phyloP scores from a whole-genome alignment of 768 basidiomycete genomes.

The Lactifluus hygrophoroides region DNA sequence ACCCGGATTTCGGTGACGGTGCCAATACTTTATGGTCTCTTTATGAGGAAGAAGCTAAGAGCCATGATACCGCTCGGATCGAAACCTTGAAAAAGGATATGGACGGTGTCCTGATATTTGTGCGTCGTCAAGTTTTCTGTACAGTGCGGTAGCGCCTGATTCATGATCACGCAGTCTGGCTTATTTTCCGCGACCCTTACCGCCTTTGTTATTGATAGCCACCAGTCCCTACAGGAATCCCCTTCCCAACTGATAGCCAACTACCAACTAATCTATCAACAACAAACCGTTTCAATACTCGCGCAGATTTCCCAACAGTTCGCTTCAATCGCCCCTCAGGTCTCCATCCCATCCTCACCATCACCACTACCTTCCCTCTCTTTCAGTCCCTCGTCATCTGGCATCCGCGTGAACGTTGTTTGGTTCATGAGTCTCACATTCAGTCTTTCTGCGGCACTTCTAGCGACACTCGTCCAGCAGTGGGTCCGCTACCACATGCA shows the following conservation, averaged over 20 bases:
- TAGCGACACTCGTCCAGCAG: constrained; percentile 40
- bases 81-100: not conserved
- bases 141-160: not conserved
- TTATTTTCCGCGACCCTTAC: constrained; percentile 5
- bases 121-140: not conserved
- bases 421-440: constrained; percentile 34
- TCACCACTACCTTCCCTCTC: not conserved
- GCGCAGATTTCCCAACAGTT: not conserved
- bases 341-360: not conserved
- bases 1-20: not conserved
- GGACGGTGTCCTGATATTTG: not conserved
- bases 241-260: not conserved
- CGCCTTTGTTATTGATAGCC: constrained; percentile 2
- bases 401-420: constrained; percentile 32
- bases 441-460: constrained; percentile 35
- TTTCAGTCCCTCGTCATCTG: constrained; percentile 24
- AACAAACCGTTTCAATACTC: constrained; percentile 4
- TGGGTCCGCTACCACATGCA: constrained; percentile 36
- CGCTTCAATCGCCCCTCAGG: not conserved
- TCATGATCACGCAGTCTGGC: not conserved
- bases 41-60: not conserved
- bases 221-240: not conserved
- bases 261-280: not conserved
- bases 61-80: not conserved
- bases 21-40: not conserved